Evolutionary conservation across 768 basidiomycete species (phyloP).

Genomic region (Suillus alpinus): DNA sequence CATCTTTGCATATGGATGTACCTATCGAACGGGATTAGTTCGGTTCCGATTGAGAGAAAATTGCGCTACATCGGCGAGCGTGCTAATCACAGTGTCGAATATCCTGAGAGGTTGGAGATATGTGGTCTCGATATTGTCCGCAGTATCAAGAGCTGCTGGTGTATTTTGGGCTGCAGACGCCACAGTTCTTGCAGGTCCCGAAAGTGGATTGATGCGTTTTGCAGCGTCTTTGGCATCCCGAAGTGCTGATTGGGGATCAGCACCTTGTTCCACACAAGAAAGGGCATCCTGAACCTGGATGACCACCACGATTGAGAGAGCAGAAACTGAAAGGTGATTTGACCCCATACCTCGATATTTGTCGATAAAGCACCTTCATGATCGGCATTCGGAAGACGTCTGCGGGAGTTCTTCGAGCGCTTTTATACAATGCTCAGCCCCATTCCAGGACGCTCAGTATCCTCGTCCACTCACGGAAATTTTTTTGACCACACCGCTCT

Average conservation of each 20-base stretch:
- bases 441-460: neutral
- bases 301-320: neutral
- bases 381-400: neutral
- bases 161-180: neutral
- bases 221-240: too few species aligned
- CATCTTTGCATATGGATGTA: conserved; percentile 5
- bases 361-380: neutral
- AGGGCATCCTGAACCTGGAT: too few species aligned
- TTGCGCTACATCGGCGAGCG: too few species aligned
- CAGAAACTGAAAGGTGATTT: neutral
- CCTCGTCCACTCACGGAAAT: neutral
- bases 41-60: too few species aligned
- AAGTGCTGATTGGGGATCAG: neutral
- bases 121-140: neutral
- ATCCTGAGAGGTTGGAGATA: neutral
- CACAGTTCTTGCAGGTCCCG: neutral
- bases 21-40: too few species aligned
- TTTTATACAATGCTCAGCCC: neutral
- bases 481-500: neutral
- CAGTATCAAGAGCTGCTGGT: neutral
- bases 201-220: neutral
- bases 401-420: neutral
- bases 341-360: neutral
- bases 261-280: neutral
- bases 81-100: neutral